Conservation (phyloP, 495 filamentous ascomycete genomes). For the Penicillium cinerascens region DNA sequence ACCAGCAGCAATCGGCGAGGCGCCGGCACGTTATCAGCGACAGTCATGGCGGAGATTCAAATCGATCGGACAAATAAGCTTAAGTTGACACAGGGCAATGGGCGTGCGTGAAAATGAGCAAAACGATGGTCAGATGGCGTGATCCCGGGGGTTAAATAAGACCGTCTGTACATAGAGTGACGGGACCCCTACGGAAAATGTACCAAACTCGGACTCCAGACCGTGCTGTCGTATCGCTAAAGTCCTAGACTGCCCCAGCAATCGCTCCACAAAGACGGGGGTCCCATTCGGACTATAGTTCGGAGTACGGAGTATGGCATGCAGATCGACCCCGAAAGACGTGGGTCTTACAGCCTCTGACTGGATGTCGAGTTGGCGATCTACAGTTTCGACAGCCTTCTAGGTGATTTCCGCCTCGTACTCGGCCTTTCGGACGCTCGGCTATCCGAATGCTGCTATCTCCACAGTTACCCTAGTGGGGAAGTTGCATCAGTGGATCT, state of each 20-base stretch:
- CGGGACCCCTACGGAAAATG: not conserved
- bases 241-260: not conserved
- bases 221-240: not conserved
- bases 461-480: not conserved
- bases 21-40: not conserved
- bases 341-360: not conserved
- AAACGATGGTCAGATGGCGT: constrained; percentile 7
- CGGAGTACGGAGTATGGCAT: too few species aligned
- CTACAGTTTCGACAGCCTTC: not conserved
- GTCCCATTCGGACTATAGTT: not conserved
- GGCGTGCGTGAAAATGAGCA: not conserved
- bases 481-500: not conserved
- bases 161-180: not conserved
- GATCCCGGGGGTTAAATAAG: not conserved
- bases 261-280: not conserved
- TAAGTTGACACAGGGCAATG: constrained; percentile 5
- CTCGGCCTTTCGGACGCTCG: not conserved
- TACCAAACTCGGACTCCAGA: not conserved
- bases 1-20: constrained; percentile 18
- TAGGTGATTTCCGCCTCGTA: not conserved
- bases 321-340: not conserved
- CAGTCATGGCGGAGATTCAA: not conserved
- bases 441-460: not conserved
- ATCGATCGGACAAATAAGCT: constrained; percentile 3
- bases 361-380: not conserved